Conservation (phyloP, 2,329 filamentous ascomycete species). For the Penicillium sp. region DNA sequence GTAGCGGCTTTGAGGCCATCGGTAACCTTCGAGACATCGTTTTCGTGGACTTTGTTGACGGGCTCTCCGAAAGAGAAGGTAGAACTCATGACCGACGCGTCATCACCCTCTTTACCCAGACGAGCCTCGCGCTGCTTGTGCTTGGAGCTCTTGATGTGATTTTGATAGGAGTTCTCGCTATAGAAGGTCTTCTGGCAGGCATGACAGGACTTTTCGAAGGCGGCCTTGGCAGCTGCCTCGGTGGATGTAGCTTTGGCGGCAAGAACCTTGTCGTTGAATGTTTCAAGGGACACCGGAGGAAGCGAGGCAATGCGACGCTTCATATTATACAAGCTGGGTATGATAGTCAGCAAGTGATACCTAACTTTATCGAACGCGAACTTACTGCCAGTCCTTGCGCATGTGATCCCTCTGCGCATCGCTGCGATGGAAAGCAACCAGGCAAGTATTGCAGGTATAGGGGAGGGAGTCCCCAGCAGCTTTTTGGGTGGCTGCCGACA, state of each 20-base stretch:
- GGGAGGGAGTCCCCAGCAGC: slow-evolving; percentile 31
- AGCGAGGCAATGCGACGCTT: slow-evolving; percentile 88
- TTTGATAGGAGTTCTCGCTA: slow-evolving; percentile 92
- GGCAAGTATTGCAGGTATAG: slow-evolving; percentile 97
- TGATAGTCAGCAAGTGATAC: slow-evolving; percentile 3
- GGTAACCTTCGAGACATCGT: slow-evolving; percentile 70
- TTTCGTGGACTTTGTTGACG: slow-evolving; percentile 52
- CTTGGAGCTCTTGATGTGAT: slow-evolving; percentile 86
- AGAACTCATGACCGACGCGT: slow-evolving; percentile 81
- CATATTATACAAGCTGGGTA: slow-evolving; percentile 77
- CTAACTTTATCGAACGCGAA: slow-evolving; percentile 24
- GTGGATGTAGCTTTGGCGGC: slow-evolving; percentile 79
- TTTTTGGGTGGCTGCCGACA: not conserved
- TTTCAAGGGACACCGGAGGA: slow-evolving; percentile 82
- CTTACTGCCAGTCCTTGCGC: slow-evolving; percentile 98
- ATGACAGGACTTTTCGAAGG: slow-evolving; percentile 76
- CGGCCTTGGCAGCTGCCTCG: slow-evolving; percentile 79
- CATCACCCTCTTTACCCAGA: slow-evolving; percentile 45
- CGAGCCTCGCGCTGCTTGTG: slow-evolving; percentile 65
- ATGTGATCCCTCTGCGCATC: slow-evolving; percentile 93
- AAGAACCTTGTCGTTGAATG: slow-evolving; percentile 92
- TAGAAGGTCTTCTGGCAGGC: slow-evolving; percentile 89
- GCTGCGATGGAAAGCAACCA: slow-evolving; percentile 90
- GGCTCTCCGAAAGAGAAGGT: slow-evolving; percentile 87
- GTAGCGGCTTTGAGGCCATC: slow-evolving; percentile 66